phyloP scores from a whole-genome alignment of 1,284 basidiomycete genomes.

The Amylostereum areolatum region DNA sequence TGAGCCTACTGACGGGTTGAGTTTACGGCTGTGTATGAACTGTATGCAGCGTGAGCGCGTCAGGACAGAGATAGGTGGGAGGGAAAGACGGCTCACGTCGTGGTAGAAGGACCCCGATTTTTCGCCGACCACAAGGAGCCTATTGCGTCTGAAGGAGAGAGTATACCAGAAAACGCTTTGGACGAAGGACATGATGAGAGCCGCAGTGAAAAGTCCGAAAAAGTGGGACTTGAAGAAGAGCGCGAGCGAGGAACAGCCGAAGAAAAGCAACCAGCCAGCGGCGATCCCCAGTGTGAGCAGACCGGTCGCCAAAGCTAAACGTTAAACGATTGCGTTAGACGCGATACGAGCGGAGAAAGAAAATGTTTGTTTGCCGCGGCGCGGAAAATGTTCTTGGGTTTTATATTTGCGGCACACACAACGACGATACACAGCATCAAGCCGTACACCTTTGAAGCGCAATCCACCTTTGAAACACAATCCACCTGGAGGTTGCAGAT shows the following conservation, averaged over 20 bases:
- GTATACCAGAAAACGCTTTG: conserved; percentile 77
- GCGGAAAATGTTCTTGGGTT: too few relatives aligned
- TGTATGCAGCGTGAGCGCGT: conserved; percentile 32
- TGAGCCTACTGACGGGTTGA: conserved; percentile 85
- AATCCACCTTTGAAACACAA: too few relatives aligned
- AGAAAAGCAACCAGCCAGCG: conserved; percentile 62
- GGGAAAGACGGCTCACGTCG: conserved; percentile 58
- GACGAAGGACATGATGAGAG: conserved; percentile 71
- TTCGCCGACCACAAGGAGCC: conserved; percentile 84
- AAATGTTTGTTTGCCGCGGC: too few relatives aligned
- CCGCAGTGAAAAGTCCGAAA: conserved; percentile 84
- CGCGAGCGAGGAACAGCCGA: conserved; percentile 78
- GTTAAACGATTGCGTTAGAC: conserved; percentile 39
- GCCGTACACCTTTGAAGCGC: too few relatives aligned
- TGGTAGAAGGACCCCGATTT: conserved; percentile 88
- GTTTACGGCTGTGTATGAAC: conserved; percentile 95
- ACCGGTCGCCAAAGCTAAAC: conserved; percentile 80
- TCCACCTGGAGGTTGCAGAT: too few relatives aligned
- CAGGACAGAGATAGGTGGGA: background rate
- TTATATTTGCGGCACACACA: too few relatives aligned
- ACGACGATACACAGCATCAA: too few relatives aligned
- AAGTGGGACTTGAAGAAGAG: conserved; percentile 86
- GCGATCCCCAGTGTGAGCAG: conserved; percentile 72
- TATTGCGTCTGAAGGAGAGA: conserved; percentile 62
- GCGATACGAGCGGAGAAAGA: conserved; percentile 2